Conservation (phyloP, 352 stramenopile species). For the Achlya hypogyna region DNA sequence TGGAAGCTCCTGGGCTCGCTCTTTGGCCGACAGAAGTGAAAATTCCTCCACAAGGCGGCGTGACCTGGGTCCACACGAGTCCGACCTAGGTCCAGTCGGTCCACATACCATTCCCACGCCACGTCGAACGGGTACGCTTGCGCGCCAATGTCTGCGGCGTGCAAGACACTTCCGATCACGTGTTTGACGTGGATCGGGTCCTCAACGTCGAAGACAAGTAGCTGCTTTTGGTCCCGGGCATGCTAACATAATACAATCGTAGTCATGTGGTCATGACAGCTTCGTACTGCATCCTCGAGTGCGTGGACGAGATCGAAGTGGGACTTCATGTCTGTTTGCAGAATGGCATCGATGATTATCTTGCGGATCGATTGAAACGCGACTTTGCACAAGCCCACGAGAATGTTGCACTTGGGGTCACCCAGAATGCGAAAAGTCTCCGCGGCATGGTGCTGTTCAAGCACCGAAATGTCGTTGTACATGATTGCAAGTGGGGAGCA, state of each 20-base stretch:
- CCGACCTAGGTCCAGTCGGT: not conserved
- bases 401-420: constrained; percentile 26
- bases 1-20: constrained; percentile 19
- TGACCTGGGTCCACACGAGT: not conserved
- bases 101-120: constrained; percentile 24
- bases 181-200: constrained; percentile 24
- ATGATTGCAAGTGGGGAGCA: constrained; percentile 24
- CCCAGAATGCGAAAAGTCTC: constrained; percentile 23
- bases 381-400: constrained; percentile 23
- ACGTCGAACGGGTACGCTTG: constrained; percentile 30
- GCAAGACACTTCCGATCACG: constrained; percentile 25
- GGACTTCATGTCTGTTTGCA: constrained; percentile 37
- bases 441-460: constrained; percentile 36
- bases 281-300: constrained; percentile 11
- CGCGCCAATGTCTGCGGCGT: constrained; percentile 28
- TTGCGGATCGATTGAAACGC: constrained; percentile 27
- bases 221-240: constrained; percentile 9
- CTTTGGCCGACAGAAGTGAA: constrained; percentile 19
- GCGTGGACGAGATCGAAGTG: constrained; percentile 23
- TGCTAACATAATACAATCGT: not conserved
- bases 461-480: constrained; percentile 34
- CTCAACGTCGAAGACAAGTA: constrained; percentile 24
- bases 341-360: constrained; percentile 30
- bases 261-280: not conserved
- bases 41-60: constrained; percentile 27